These are phyloP conservation scores for Blastosporella zonata DNA, from an alignment of 1,284 basidiomycete species.

Conservation along the genomic window DNA sequence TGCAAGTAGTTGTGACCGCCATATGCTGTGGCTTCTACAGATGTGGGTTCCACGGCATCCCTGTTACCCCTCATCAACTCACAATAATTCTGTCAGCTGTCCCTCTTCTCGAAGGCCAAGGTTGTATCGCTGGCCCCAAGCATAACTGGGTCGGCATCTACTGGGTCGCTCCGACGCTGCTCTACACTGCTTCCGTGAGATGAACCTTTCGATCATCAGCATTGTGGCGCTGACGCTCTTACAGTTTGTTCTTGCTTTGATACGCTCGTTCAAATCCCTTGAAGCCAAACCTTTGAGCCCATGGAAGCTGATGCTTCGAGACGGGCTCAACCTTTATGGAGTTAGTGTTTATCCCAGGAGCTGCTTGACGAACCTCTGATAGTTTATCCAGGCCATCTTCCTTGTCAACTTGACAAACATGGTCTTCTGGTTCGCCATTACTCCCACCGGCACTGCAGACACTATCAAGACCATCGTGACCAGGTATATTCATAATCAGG, in stretches of 20 bases:
- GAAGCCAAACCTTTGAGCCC: constrained; percentile 52
- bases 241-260: constrained; percentile 63
- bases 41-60: constrained; percentile 37
- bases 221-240: constrained; percentile 7
- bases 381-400: constrained; percentile 53
- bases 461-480: constrained; percentile 78
- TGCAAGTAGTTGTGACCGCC: constrained; percentile 67
- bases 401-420: constrained; percentile 76
- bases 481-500: constrained; percentile 31
- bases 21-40: constrained; percentile 74
- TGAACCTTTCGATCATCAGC: constrained; percentile 4
- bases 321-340: constrained; percentile 79
- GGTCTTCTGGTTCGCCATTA: constrained; percentile 78
- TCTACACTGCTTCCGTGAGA: constrained; percentile 64
- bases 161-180: constrained; percentile 71
- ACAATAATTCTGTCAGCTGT: constrained; percentile 44
- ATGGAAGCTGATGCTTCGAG: constrained; percentile 85
- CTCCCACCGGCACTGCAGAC: constrained; percentile 55
- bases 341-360: constrained; percentile 32
- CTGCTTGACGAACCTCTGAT: not conserved
- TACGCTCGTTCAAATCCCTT: constrained; percentile 61
- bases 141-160: constrained; percentile 78
- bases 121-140: constrained; percentile 79
- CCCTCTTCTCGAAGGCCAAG: constrained; percentile 65
- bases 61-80: constrained; percentile 3